Conservation (phyloP, 306 rosid species). For the Cucurbita ficifolia region DNA sequence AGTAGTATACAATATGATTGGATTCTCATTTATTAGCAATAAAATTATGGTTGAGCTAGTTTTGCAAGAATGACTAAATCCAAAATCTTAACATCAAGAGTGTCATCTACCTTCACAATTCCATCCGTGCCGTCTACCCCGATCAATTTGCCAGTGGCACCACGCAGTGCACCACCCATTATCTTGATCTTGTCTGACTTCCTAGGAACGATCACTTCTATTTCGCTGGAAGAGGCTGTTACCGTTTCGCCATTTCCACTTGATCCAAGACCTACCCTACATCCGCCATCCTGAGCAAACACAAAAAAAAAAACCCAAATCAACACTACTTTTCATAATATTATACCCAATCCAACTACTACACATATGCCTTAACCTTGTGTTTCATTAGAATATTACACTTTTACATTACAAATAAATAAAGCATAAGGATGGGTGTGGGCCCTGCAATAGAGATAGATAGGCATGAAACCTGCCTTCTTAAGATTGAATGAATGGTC, state of each 20-base stretch:
- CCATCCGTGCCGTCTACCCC: constrained; percentile 98
- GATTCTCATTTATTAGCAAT: neutral
- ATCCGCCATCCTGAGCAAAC: constrained; percentile 70
- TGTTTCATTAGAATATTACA: too few relatives aligned
- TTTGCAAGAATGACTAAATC: constrained; percentile 76
- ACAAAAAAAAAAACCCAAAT: neutral
- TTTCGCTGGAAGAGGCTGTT: constrained; percentile 45
- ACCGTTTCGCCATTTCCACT: constrained; percentile 62
- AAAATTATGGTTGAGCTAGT: constrained; percentile 29
- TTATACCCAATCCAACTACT: too few relatives aligned
- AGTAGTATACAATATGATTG: neutral
- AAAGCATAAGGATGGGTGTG: too few relatives aligned
- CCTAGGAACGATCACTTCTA: constrained; percentile 74
- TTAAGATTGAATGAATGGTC: neutral
- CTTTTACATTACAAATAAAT: neutral
- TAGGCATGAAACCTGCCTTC: neutral
- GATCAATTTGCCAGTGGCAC: constrained; percentile 87
- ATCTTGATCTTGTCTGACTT: constrained; percentile 77
- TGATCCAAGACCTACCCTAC: constrained; percentile 58
- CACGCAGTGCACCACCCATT: constrained; percentile 75
- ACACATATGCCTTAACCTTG: neutral
- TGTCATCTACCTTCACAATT: constrained; percentile 84
- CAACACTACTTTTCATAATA: neutral
- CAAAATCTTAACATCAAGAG: constrained; percentile 86
- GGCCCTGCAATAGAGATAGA: too few relatives aligned